Evolutionary conservation across 2,329 filamentous ascomycete genomes (phyloP).

Genomic region (Talaromyces pinophilus): DNA sequence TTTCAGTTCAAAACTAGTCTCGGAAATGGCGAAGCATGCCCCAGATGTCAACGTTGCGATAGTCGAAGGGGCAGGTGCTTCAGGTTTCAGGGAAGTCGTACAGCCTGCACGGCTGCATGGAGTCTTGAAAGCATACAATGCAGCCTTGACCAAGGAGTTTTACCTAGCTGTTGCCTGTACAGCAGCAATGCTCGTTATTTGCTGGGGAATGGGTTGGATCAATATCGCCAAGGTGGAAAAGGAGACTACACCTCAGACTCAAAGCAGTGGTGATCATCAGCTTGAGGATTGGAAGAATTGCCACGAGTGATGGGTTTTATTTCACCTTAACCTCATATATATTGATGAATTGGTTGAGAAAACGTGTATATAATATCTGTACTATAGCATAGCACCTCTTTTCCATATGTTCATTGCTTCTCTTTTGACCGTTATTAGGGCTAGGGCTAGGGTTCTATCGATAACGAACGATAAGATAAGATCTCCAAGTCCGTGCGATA

Average conservation of each 20-base stretch:
- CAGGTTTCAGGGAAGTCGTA: slow-evolving; percentile 1
- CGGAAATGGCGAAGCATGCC: slow-evolving; percentile 20
- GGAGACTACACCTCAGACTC: not conserved
- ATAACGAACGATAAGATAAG: slow-evolving; percentile 1
- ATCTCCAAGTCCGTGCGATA: not conserved
- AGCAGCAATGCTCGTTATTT: slow-evolving; percentile 27
- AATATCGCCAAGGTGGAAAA: not conserved
- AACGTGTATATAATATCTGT: not conserved
- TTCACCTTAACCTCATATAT: not conserved
- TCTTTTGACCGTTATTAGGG: not conserved
- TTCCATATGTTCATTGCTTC: not conserved
- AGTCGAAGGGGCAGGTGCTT: slow-evolving; percentile 33
- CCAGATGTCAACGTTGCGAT: slow-evolving; percentile 18
- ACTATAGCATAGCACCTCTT: not conserved
- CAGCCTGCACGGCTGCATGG: slow-evolving; percentile 26
- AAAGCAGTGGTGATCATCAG: not conserved
- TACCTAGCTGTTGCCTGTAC: slow-evolving; percentile 30
- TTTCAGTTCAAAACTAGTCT: slow-evolving; percentile 27
- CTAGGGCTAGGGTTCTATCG: not conserved
- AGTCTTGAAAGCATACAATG: slow-evolving; percentile 37
- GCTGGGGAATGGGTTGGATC: not conserved
- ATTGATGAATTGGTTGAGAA: not conserved
- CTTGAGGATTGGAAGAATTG: not conserved
- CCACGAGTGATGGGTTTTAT: not conserved
- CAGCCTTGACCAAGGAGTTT: slow-evolving; percentile 30